Evolutionary conservation across 2,329 filamentous ascomycete genomes (phyloP), one percentile per base, ranked within the genome.

Genomic region (Clonostachys rosea): DNA sequence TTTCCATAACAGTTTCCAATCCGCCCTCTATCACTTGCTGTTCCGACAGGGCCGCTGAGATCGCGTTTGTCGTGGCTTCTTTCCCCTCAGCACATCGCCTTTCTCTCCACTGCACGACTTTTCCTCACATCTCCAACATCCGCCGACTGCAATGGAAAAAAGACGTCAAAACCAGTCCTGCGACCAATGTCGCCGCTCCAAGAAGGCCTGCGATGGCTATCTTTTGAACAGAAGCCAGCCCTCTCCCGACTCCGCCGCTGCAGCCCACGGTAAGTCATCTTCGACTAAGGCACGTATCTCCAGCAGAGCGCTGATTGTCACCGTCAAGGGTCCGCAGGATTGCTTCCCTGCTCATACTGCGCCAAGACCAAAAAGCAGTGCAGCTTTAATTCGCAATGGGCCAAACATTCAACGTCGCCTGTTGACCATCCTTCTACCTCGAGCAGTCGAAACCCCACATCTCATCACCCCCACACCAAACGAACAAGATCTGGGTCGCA

Each of bases 131-230:
- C 5, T 30, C 3, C 9, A 6, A 24, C 9, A 24, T 24, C 24
- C 24, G 24, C 24, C 24, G 10, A 12, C 43, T 16, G 6, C 34
- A 14, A 45, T 45, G 47, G 42, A 42, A 39, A 46, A 39, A 20
- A 48, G 55, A 40, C 53, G 53, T 2, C 54, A 57, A 42, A 57
- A 57, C 34, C 54, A 57, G 30, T 57, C 56, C 5, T 59, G 56
- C 40, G 54, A 59, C 11, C 53, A 56, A 34, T 59, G 56, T 47
- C 49, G 50, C 34, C 47, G 51, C 41, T 58, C 56, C 17, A 59
- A 59, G 42, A 57, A 57, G 44, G 56, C 56, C 6, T 59, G 56
- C 44, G 56, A 59, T 49, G 56, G 55, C n/a, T 56, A 49, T 20
- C 14, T 37, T 3, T 12, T 45, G 10, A 46, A 47, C 24, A 13